Evolutionary conservation across 352 stramenopile genomes (phyloP), one percentile per base, ranked within the genome.

Genomic region (Phytopythium sindhum): DNA sequence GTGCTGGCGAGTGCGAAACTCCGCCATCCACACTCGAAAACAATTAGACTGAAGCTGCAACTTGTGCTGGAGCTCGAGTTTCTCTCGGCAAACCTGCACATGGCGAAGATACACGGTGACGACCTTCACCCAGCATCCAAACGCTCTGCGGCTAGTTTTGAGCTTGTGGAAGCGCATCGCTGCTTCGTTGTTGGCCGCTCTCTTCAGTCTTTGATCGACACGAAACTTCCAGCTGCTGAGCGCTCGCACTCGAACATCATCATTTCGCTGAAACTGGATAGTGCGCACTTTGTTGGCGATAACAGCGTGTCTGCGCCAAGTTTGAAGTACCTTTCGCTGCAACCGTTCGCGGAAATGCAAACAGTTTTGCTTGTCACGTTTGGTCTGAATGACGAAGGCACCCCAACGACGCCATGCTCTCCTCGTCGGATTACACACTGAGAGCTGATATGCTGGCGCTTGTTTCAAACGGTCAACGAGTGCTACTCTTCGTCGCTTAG

Each of bases 1-100:
- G 4, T 45, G 28, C 31, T 72, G 71, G 11, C 53, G 50, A 15
- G 31, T 17, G 4, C 52, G 48, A 57, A 70, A 57, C 23, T 41
- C 47, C 21, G 51, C 15, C 29, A 45, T 57, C 69, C 72, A 79
- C 7, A 48, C 28, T 21, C 29, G n/a, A 31, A 79, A 60, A 28
- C 17, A 50, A 26, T 35, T 53, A 4, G 14, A 37, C 31, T 56
- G 42, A 11, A 61, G 14, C 41, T 67, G 73, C 35, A 24, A 8
- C 44, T 60, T 29, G 45, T 52, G n/a, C 24, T 52, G n/a, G 4
- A 3, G 45, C 45, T 52, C 45, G 9, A 52, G 45, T 52, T 3
- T 8, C 45, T 31, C 21, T 26, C 45, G 23, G 23, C n/a, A 52
- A 52, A 31, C n/a, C 19, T 23, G 45, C n/a, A 52, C n/a, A 26